phyloP scores from a whole-genome alignment of 2,329 filamentous ascomycete species.

The Xylariales sp. region DNA sequence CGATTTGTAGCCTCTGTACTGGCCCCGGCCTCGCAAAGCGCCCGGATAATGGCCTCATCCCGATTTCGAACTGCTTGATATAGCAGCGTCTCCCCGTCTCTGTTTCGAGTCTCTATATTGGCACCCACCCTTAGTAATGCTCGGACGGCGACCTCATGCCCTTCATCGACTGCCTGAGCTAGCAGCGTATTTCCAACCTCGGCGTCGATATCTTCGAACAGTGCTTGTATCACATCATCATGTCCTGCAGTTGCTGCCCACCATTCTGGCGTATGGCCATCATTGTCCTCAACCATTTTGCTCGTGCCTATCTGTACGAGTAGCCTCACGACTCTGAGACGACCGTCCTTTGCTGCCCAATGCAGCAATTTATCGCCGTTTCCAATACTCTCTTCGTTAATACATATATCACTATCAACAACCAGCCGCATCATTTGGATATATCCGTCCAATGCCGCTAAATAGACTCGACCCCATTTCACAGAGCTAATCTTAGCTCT shows the following conservation, averaged over 20 bases:
- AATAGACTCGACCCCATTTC: not conserved
- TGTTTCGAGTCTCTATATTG: not conserved
- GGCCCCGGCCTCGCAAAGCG: slow-evolving; percentile 1
- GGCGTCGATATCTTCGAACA: not conserved
- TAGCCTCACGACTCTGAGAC: slow-evolving; percentile 6
- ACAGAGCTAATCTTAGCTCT: not conserved
- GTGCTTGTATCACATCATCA: not conserved
- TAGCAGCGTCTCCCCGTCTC: not conserved
- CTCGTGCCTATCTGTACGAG: slow-evolving; percentile 1
- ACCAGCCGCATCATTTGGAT: not conserved
- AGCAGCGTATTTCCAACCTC: not conserved
- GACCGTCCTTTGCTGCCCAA: not conserved
- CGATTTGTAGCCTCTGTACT: not conserved
- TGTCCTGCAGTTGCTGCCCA: slow-evolving; percentile 1
- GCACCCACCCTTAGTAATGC: not conserved
- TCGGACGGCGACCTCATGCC: not conserved
- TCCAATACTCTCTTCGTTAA: not conserved
- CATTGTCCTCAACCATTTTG: not conserved
- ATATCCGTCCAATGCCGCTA: slow-evolving; percentile 7
- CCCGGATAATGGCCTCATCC: not conserved
- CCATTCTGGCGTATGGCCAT: not conserved
- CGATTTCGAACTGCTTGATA: not conserved
- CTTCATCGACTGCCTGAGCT: not conserved
- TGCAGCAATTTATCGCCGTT: not conserved
- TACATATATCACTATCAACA: not conserved